phyloP scores from a whole-genome alignment of 2,329 filamentous ascomycete species.

The Ceratocystis diversiconidia region DNA sequence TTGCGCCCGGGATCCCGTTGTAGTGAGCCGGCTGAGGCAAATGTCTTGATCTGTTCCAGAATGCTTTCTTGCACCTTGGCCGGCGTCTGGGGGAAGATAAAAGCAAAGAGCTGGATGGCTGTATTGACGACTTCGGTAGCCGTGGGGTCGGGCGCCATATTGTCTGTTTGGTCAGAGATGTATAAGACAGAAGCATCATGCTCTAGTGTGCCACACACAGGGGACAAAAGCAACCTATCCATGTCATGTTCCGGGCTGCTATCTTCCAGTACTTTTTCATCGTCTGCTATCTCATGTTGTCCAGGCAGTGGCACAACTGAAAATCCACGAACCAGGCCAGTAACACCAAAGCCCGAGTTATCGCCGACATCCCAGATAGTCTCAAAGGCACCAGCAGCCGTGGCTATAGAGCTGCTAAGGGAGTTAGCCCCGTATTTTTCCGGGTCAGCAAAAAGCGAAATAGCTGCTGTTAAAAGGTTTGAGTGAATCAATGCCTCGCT shows the following conservation, averaged over 20 bases:
- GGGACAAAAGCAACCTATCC: constrained; percentile 47
- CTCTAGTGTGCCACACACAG: constrained; percentile 70
- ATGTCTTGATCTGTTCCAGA: constrained; percentile 82
- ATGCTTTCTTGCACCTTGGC: constrained; percentile 92
- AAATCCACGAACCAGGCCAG: constrained; percentile 67
- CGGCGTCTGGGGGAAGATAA: constrained; percentile 76
- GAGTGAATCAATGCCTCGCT: constrained; percentile 80
- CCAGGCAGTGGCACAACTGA: constrained; percentile 56
- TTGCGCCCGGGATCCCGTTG: constrained; percentile 79
- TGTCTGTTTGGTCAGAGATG: constrained; percentile 22
- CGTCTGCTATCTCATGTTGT: constrained; percentile 37
- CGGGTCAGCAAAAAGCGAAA: constrained; percentile 84
- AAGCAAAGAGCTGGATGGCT: constrained; percentile 83
- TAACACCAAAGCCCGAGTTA: constrained; percentile 89
- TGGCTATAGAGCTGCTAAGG: constrained; percentile 80
- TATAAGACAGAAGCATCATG: constrained; percentile 81
- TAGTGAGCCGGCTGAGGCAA: constrained; percentile 63
- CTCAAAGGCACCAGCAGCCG: constrained; percentile 77
- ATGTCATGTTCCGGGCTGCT: constrained; percentile 50
- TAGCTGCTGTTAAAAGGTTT: constrained; percentile 75
- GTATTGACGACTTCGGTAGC: constrained; percentile 89
- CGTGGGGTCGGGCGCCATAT: constrained; percentile 53
- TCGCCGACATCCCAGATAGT: constrained; percentile 90
- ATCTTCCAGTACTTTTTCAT: constrained; percentile 31
- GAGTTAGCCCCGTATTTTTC: constrained; percentile 77